Evolutionary conservation across 352 stramenopile genomes (phyloP), one percentile per base, ranked within the genome.

Genomic region (Globisporangium paroecandrum): DNA sequence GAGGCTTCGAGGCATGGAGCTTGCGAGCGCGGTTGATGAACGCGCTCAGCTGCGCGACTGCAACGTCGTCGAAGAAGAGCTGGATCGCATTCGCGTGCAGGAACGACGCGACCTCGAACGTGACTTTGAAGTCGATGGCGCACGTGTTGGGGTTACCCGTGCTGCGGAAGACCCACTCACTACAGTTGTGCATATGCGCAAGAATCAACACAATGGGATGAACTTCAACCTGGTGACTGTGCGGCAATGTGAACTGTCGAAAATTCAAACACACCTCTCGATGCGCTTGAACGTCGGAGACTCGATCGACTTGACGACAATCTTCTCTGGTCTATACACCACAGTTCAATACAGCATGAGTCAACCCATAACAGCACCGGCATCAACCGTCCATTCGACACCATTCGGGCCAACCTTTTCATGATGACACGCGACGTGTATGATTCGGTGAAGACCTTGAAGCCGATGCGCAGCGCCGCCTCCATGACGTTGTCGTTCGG

Each of bases 281-380:
- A 94, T 93, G 57, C 83, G 83, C 72, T 94, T 94, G 68, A 94
- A 94, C 34, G 85, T 94, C 10, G 87, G 87, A 29, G 87, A 94
- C 51, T 94, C 82, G 47, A 94, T 91, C 18, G 87, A 82, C 62
- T 89, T 90, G 64, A 82, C 82, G 53, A 77, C 77, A 62, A 94
- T 84, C 58, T 91, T 91, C 59, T 87, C 76, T 6, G 87, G 87
- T 62, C 79, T 89, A 24, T 24, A 57, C 7, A 29, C 4, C 20
- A 64, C 9, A 27, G 53, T 69, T 25, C 58, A 62, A 12, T 18
- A 29, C 7, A 20, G 3, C 41, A 8, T 4, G 15, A 47, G 13
- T 20, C 41, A 47, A 47, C 9, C 41, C 6, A 47, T 47, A 20
- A n/a, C 4, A 47, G 12, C 13, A n/a, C 0, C 41, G 4, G 18